Conservation (phyloP, 2,329 filamentous ascomycete genomes). For the Claviceps maximensis region DNA sequence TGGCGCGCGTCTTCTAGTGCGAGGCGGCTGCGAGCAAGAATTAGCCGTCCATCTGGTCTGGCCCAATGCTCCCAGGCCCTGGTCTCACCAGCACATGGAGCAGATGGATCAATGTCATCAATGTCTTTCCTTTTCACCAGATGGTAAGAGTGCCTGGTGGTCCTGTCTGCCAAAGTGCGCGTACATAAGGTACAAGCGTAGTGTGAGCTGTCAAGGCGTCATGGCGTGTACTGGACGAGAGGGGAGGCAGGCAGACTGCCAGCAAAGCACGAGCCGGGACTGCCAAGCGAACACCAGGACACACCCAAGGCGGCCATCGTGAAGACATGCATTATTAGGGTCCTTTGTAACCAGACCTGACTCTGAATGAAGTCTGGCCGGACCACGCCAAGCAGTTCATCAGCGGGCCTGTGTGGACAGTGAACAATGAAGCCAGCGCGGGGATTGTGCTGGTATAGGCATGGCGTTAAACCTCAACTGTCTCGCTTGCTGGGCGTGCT, state of each 20-base stretch:
- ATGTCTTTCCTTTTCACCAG: neutral
- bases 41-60: too few relatives aligned
- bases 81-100: neutral
- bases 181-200: neutral
- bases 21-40: too few relatives aligned
- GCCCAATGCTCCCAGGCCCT: neutral
- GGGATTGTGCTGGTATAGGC: conserved; percentile 4
- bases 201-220: neutral
- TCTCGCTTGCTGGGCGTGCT: conserved; percentile 1
- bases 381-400: neutral
- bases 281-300: neutral
- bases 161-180: neutral
- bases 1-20: too few relatives aligned
- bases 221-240: too few relatives aligned
- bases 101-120: neutral
- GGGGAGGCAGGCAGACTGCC: too few relatives aligned
- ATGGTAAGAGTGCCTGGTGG: neutral
- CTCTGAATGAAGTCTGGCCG: neutral
- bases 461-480: conserved; percentile 3
- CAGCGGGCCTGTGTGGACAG: neutral
- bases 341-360: neutral
- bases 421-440: conserved; percentile 5
- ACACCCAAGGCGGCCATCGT: conserved; percentile 1
- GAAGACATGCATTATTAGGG: conserved; percentile 3
- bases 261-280: too few relatives aligned